Base-by-base conservation (phyloP, 306 rosid genomes). In the Arachis stenosperma region DNA sequence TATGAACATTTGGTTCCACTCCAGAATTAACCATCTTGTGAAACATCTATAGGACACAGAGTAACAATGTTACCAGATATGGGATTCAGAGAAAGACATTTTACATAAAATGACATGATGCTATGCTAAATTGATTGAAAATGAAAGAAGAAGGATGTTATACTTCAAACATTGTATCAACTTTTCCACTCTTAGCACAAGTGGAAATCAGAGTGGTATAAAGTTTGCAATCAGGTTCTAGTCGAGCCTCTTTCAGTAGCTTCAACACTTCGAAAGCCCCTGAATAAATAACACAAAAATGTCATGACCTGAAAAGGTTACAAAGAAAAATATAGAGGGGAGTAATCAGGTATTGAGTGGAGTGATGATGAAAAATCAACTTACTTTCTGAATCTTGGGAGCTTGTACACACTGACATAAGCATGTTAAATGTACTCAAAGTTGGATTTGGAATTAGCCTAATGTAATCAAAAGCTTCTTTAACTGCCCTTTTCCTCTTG, bases 121-220 rank as follows among this genome's bases (percentile, higher is more conserved):
- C 14, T 74, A 59, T 51, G 75, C 60, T 62, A 52, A 17, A 75
- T 68, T 50, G 65, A 75, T 29, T 17, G 46, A 77, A 71, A 61
- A 72, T 64, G 58, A 74, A 67, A 67, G 76, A 80, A 63, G 87
- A 61, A 77, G 70, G 85, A 79, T 65, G 76, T 43, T 90, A 61
- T 90, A 91, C 99, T 79, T 94, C 95, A 66, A 94, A 94, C 99
- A 94, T 94, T 44, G 76, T 68, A 79, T 94, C 97, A 78, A 94
- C 96, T 90, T 94, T 81, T 70, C 97, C 95, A 85, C 96, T 88
- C 78, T 94, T 94, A 44, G 83, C 97, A 77, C 97, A 89, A 65
- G 97, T 83, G 82, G 97, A 91, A 82, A 94, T 89, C 81, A 94
- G 80, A 84, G 96, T 94, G 62, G 99, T 94, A 81, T 94, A 94